A percentile compares a stretch with the other conserved stretches of the same genome.
Evolutionary conservation across 2,329 filamentous ascomycete species (phyloP).

Genomic region (Colletotrichum lupini): DNA sequence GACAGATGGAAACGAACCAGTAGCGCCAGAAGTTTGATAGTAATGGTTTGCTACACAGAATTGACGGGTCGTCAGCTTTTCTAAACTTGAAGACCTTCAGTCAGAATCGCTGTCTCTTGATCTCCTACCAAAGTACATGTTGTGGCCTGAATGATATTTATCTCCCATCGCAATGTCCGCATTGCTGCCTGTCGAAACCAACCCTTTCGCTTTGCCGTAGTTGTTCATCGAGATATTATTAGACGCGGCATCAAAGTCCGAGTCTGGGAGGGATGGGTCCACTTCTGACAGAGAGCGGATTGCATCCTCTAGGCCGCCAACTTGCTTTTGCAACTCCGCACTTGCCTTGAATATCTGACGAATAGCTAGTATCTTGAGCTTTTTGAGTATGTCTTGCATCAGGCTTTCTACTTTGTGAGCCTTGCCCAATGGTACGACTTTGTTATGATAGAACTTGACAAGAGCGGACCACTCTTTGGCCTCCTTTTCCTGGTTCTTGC

Average conservation of each 20-base stretch:
- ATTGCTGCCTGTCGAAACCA: not conserved
- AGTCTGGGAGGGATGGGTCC: conserved; percentile 17
- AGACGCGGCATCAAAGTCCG: conserved; percentile 4
- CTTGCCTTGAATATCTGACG: conserved; percentile 6
- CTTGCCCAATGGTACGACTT: conserved; percentile 7
- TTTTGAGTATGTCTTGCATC: conserved; percentile 16
- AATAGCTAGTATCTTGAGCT: conserved; percentile 10
- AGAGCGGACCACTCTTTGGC: conserved; percentile 6
- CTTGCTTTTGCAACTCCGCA: conserved; percentile 2
- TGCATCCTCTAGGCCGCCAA: conserved; percentile 1
- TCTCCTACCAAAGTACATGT: conserved; percentile 21
- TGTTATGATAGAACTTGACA: conserved; percentile 5
- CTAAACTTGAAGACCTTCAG: not conserved
- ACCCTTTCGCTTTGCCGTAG: not conserved
- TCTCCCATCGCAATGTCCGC: conserved; percentile 10
- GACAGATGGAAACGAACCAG: not conserved
- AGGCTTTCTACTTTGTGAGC: conserved; percentile 17
- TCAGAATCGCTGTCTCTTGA: not conserved
- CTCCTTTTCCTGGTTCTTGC: not conserved
- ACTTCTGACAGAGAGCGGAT: conserved; percentile 13
- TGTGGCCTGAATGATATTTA: not conserved
- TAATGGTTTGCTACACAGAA: not conserved
- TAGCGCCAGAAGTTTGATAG: not conserved
- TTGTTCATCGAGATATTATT: not conserved
- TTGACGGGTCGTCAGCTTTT: not conserved